A percentile compares a stretch with the other conserved stretches of the same genome.
These are phyloP conservation scores for Thielaviopsis musarum DNA, from an alignment of 2,329 filamentous ascomycete genomes.

Conservation along the genomic window DNA sequence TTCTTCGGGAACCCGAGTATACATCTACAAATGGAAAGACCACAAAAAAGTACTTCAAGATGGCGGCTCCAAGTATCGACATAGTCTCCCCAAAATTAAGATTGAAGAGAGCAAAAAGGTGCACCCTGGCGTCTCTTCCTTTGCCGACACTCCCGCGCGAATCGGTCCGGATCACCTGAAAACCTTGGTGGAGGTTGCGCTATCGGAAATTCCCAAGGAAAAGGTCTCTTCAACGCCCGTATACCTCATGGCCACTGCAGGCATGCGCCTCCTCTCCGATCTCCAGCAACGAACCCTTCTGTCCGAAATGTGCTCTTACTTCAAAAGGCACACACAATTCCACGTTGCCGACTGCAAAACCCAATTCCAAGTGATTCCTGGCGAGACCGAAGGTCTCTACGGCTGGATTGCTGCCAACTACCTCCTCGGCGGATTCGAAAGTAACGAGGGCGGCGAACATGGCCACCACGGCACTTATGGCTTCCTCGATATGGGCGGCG, in stretches of 20 bases:
- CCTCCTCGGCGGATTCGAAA: slow-evolving; percentile 78
- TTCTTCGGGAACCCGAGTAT: slow-evolving; percentile 87
- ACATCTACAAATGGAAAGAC: slow-evolving; percentile 89
- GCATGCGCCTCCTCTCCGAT: slow-evolving; percentile 72
- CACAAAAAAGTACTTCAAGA: slow-evolving; percentile 31
- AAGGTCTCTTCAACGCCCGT: slow-evolving; percentile 74
- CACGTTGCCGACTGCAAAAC: slow-evolving; percentile 74
- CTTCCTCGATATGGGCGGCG: slow-evolving; percentile 96
- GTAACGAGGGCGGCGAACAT: slow-evolving; percentile 59
- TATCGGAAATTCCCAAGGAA: slow-evolving; percentile 56
- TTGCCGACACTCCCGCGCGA: slow-evolving; percentile 56
- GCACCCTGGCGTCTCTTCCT: slow-evolving; percentile 80
- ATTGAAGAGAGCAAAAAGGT: slow-evolving; percentile 89
- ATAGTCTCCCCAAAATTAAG: slow-evolving; percentile 59
- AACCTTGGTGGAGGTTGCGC: slow-evolving; percentile 64
- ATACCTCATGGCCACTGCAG: slow-evolving; percentile 89
- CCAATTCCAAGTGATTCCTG: slow-evolving; percentile 87
- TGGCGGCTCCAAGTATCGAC: slow-evolving; percentile 23
- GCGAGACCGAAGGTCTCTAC: slow-evolving; percentile 89
- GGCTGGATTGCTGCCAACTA: slow-evolving; percentile 98
- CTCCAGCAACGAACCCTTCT: slow-evolving; percentile 57
- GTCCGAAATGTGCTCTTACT: slow-evolving; percentile 65
- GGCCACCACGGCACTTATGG: slow-evolving; percentile 89
- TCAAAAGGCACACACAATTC: slow-evolving; percentile 61
- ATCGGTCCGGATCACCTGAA: slow-evolving; percentile 74